Percentiles rank a stretch among this genome's conserved stretches.
These are phyloP conservation scores for Lentinula sp. DNA, from an alignment of 768 basidiomycete genomes.

Conservation along the genomic window DNA sequence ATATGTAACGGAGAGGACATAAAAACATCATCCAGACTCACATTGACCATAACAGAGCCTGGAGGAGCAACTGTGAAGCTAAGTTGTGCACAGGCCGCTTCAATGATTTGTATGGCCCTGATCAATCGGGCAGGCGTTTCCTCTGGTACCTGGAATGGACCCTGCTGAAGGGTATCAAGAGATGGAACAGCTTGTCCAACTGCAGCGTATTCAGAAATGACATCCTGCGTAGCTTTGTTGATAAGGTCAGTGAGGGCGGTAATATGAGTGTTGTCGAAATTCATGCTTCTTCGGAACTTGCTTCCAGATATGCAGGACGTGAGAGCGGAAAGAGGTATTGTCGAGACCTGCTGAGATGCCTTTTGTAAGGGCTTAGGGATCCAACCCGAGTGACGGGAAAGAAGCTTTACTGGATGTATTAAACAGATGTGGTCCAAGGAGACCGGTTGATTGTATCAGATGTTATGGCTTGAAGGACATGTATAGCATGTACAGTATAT, in stretches of 20 bases:
- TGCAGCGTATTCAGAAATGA: slow-evolving; percentile 25
- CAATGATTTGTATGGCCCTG: slow-evolving; percentile 24
- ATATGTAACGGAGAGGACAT: neutral
- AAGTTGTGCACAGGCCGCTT: slow-evolving; percentile 29
- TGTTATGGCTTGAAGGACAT: too few species aligned
- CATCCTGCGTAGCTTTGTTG: slow-evolving; percentile 21
- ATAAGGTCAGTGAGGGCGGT: slow-evolving; percentile 22
- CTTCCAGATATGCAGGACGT: neutral
- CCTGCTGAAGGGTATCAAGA: slow-evolving; percentile 25
- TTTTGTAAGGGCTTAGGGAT: neutral
- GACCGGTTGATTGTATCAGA: too few species aligned
- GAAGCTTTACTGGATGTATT: too few species aligned
- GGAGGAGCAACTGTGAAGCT: slow-evolving; percentile 24
- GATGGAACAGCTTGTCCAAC: slow-evolving; percentile 21
- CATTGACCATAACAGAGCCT: slow-evolving; percentile 23
- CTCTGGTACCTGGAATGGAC: slow-evolving; percentile 26
- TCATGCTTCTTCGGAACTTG: neutral
- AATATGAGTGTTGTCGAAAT: slow-evolving; percentile 11
- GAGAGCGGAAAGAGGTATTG: neutral
- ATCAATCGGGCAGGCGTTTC: slow-evolving; percentile 16
- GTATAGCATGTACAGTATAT: too few species aligned
- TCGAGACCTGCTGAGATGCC: neutral
- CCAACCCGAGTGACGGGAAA: too few species aligned
- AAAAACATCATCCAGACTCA: slow-evolving; percentile 9
- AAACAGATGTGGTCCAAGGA: too few species aligned